Evolutionary conservation across 1,284 basidiomycete genomes (phyloP), one percentile per base, ranked within the genome.

Genomic region (Trichosporon asahii): DNA sequence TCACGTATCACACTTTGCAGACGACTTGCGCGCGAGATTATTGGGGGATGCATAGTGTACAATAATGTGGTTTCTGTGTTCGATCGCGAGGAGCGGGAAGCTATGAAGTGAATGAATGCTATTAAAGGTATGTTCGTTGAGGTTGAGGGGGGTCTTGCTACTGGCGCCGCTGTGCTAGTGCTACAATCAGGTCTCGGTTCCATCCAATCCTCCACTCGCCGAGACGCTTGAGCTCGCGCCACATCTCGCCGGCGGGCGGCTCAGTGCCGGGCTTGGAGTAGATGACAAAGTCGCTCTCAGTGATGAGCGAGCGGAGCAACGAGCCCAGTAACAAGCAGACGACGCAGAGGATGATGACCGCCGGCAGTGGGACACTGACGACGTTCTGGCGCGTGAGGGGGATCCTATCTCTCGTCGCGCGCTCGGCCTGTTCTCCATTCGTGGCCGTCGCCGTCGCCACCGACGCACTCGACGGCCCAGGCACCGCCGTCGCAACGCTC

Each of bases 321-420:
- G 93, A 95, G 44, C 96, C 96, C 73, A 98, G 86, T 73, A 99
- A 85, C 83, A 98, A 95, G 44, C 92, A 91, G 72, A 96, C 91
- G 73, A 98, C 81, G 61, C 90, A 93, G 18, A 91, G 88, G 69
- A 95, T 85, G 72, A 98, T 80, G 67, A 96, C 82, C 3, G 82
- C 81, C 0, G 81, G 83, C 5, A 85, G 69, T 6, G 84, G 80
- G 46, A 82, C 77, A 15, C 40, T 65, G 57, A 61, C 57, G 29
- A 61, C 57, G 57, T 61, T 61, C 57, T 61, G 57, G 65, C 63
- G 69, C n/a, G 61, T 61, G 18, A 67, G 64, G 15, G 29, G 46
- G 61, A 64, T 49, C 37, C 68, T 65, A 40, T 55, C 27, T 21
- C 49, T 46, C 21, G 35, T 21, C n/a, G 40, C 35, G 5, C 18